These are phyloP conservation scores for Raffaelea deltoideospora DNA, from an alignment of 2,329 filamentous ascomycete genomes.

Conservation along the genomic window DNA sequence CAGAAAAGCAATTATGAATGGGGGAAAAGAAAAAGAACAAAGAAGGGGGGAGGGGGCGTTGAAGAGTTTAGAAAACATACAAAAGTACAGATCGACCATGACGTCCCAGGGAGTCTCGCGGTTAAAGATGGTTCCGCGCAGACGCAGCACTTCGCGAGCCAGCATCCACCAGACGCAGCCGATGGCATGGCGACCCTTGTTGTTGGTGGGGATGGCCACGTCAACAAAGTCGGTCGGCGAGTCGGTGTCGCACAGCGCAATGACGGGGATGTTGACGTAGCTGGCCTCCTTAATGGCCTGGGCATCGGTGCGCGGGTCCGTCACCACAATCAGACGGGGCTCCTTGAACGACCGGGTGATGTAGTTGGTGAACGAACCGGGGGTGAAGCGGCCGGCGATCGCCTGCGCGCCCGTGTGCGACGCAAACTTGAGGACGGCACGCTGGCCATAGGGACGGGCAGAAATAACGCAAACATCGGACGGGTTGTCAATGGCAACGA, in stretches of 20 bases:
- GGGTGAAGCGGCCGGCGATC: conserved; percentile 99
- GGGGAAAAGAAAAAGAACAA: background rate
- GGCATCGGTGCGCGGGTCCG: conserved; percentile 97
- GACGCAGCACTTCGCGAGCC: conserved; percentile 97
- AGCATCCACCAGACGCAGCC: conserved; percentile 99
- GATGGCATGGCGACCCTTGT: conserved; percentile 99
- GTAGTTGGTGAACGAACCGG: conserved; percentile 99
- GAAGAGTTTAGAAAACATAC: conserved; percentile 29
- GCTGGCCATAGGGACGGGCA: conserved; percentile 97
- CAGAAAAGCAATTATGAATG: too few species aligned
- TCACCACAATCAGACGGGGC: conserved; percentile 97
- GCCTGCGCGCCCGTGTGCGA: conserved; percentile 94
- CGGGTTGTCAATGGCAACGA: conserved; percentile 97
- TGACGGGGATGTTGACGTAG: conserved; percentile 99
- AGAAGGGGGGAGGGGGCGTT: background rate
- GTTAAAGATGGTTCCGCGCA: conserved; percentile 89
- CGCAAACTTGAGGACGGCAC: conserved; percentile 99
- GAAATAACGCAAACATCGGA: conserved; percentile 99
- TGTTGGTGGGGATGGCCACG: conserved; percentile 99
- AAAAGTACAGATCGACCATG: conserved; percentile 99
- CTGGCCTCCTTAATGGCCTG: conserved; percentile 99
- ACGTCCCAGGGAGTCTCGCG: conserved; percentile 97
- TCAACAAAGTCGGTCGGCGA: conserved; percentile 99
- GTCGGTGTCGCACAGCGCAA: conserved; percentile 97
- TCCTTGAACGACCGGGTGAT: conserved; percentile 99